Percentiles rank a stretch among this genome's conserved stretches.
Conservation (phyloP, 2,329 filamentous ascomycete genomes). For the Claviceps citrina region DNA sequence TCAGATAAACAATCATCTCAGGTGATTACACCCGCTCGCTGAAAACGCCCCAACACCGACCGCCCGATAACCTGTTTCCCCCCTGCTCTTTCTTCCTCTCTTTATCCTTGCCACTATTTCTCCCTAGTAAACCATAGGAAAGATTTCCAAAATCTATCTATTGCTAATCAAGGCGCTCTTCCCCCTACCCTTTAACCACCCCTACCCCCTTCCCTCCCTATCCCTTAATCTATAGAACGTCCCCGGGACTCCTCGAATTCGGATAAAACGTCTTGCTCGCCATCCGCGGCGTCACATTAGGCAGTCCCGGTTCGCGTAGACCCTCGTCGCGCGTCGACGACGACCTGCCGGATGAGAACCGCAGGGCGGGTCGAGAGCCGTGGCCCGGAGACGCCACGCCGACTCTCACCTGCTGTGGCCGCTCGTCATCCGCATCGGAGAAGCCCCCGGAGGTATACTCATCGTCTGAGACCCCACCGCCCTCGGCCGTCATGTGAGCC, state of each 20-base stretch:
- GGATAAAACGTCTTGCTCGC: slow-evolving; percentile 18
- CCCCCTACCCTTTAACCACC: no score
- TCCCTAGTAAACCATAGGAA: no score
- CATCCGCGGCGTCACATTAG: slow-evolving; percentile 28
- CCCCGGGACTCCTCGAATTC: slow-evolving; percentile 20
- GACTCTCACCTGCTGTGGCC: slow-evolving; percentile 34
- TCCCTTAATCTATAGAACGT: slow-evolving; percentile 15
- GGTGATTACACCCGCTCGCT: background rate
- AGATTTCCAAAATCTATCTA: background rate
- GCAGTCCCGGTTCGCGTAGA: slow-evolving; percentile 19
- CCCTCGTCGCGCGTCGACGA: slow-evolving; percentile 21
- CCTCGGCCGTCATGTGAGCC: slow-evolving; percentile 37
- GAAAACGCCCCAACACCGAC: background rate
- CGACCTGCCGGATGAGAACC: slow-evolving; percentile 18
- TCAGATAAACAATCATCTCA: no score
- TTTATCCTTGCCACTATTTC: no score
- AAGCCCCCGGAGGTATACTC: slow-evolving; percentile 59
- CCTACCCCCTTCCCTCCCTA: slow-evolving; percentile 2
- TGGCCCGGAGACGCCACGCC: slow-evolving; percentile 46
- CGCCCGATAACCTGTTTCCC: background rate
- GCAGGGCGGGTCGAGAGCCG: slow-evolving; percentile 32
- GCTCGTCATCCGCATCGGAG: slow-evolving; percentile 59
- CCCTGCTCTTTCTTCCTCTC: no score
- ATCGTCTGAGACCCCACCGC: slow-evolving; percentile 64
- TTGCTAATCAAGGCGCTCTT: no score